Evolutionary conservation across 2,329 filamentous ascomycete species (phyloP).

Genomic region (Aurifilum marmelostoma): DNA sequence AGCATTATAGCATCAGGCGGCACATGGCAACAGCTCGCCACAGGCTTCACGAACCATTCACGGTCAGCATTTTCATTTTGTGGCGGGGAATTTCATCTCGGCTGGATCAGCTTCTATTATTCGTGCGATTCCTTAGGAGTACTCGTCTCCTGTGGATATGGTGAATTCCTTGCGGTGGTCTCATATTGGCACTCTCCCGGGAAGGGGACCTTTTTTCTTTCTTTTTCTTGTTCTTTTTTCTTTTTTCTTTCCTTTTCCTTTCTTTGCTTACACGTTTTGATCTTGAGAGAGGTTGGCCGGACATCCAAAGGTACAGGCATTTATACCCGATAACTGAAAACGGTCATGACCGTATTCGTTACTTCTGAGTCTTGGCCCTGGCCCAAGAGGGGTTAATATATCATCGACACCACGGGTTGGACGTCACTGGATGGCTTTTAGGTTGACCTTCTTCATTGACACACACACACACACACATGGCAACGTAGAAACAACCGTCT

Average conservation of each 20-base stretch:
- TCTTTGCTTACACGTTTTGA: slow-evolving; percentile 5
- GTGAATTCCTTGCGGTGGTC: background rate
- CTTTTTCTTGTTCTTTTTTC: slow-evolving; percentile 8
- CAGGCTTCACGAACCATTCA: background rate
- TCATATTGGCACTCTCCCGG: background rate
- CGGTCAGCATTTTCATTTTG: slow-evolving; percentile 14
- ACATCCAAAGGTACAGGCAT: slow-evolving; percentile 23
- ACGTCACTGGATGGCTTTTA: background rate
- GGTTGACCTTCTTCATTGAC: background rate
- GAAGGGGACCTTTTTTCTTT: background rate
- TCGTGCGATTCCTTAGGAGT: background rate
- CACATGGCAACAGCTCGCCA: slow-evolving; percentile 9
- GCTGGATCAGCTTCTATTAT: background rate
- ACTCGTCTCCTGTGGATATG: background rate
- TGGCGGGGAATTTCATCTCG: background rate
- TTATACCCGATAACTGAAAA: slow-evolving; percentile 23
- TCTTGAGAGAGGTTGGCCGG: slow-evolving; percentile 16
- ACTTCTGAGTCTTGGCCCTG: slow-evolving; percentile 2
- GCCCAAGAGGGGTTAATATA: slow-evolving; percentile 14
- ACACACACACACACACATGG: background rate
- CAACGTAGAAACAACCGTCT: background rate
- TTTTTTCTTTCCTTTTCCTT: slow-evolving; percentile 1
- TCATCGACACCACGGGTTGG: background rate
- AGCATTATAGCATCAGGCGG: slow-evolving; percentile 1
- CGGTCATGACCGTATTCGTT: slow-evolving; percentile 18